phyloP scores from a whole-genome alignment of 768 basidiomycete species.

The Tulasnella sp. region DNA sequence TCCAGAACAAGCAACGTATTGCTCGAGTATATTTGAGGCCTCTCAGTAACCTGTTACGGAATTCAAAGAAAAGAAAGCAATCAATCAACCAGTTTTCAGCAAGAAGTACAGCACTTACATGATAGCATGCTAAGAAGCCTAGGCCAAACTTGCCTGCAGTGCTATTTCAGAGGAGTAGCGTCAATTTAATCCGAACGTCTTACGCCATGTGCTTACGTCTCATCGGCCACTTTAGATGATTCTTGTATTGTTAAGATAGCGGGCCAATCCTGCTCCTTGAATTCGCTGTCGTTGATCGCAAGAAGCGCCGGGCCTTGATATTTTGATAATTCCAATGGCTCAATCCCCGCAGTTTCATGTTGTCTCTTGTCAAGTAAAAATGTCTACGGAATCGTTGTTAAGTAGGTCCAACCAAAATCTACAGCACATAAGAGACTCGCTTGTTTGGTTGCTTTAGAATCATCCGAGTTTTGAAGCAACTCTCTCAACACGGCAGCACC shows the following conservation, averaged over 20 bases:
- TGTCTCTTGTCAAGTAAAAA: no score
- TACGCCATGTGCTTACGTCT: no score
- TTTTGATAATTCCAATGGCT: no score
- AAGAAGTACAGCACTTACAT: neutral
- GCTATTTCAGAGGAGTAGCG: no score
- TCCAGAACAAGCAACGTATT: constrained; percentile 1
- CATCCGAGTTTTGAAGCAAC: constrained; percentile 5
- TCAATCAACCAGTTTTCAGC: no score
- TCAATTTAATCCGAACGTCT: no score
- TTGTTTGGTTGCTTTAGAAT: neutral
- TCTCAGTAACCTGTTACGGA: constrained; percentile 8
- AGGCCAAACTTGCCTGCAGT: constrained; percentile 5
- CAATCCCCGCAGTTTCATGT: no score
- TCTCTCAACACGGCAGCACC: constrained; percentile 1
- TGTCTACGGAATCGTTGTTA: no score
- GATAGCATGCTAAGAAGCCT: neutral
- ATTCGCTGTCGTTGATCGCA: neutral
- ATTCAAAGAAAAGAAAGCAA: no score
- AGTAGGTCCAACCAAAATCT: no score
- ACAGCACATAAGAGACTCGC: neutral
- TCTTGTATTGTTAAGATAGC: neutral
- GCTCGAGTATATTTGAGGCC: constrained; percentile 1
- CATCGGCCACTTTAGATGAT: constrained; percentile 3
- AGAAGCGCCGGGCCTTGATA: constrained; percentile 2
- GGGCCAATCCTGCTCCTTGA: constrained; percentile 1